These are phyloP conservation scores for Fusarium sp. DNA, from an alignment of 2,329 filamentous ascomycete species.

Conservation along the genomic window DNA sequence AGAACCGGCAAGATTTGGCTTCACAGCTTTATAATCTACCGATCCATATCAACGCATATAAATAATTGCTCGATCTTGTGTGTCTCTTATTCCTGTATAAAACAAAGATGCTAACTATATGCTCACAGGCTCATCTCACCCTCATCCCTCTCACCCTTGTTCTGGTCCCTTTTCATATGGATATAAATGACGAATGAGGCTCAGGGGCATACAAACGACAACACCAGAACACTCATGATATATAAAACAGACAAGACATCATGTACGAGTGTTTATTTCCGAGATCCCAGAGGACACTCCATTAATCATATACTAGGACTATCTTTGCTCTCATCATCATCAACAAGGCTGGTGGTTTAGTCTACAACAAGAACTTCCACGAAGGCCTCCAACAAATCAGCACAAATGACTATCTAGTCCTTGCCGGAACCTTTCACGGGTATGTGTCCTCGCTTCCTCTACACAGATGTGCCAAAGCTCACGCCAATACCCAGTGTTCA, in stretches of 20 bases:
- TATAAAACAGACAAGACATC: conserved; percentile 7
- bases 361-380: conserved; percentile 96
- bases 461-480: conserved; percentile 14
- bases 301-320: conserved; percentile 69
- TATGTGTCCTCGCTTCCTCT: conserved; percentile 52
- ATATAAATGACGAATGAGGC: conserved; percentile 42
- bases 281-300: neutral
- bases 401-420: conserved; percentile 95
- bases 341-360: conserved; percentile 96
- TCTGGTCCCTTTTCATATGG: conserved; percentile 31
- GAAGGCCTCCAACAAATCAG: conserved; percentile 87
- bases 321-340: conserved; percentile 97
- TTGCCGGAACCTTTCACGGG: conserved; percentile 98
- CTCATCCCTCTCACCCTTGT: conserved; percentile 28
- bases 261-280: conserved; percentile 27
- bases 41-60: neutral
- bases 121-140: conserved; percentile 25
- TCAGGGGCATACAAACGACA: conserved; percentile 29
- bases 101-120: neutral
- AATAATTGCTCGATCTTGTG: conserved; percentile 2
- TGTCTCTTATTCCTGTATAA: neutral
- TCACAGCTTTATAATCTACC: neutral
- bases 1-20: neutral
- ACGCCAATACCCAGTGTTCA: conserved; percentile 65
- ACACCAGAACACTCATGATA: conserved; percentile 18